phyloP scores from a whole-genome alignment of 78 protist genomes.

The Mantamonas sphyraenae region DNA sequence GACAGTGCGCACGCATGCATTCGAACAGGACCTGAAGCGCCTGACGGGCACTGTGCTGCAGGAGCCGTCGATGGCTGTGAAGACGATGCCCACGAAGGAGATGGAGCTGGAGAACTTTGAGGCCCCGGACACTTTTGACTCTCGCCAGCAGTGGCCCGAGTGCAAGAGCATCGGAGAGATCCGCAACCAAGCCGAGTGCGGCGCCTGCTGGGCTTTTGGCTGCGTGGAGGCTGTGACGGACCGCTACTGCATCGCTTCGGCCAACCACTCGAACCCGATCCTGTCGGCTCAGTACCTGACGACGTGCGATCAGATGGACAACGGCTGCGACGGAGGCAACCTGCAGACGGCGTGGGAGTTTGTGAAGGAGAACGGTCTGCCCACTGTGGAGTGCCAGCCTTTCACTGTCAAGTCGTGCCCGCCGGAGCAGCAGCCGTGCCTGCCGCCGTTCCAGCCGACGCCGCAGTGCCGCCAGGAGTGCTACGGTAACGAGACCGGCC shows the following conservation, averaged over 20 bases:
- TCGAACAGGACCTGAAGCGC: too few relatives aligned
- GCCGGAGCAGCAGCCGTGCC: conserved; percentile 46
- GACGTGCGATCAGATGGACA: neutral
- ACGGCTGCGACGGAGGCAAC: conserved; percentile 43
- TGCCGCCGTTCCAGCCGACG: conserved; percentile 21
- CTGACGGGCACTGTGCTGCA: too few relatives aligned
- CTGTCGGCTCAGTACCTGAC: conserved; percentile 7
- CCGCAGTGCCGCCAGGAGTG: conserved; percentile 4
- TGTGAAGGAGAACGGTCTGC: neutral
- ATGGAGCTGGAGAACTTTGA: too few relatives aligned
- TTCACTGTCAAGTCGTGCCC: conserved; percentile 38
- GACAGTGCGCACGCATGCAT: too few relatives aligned
- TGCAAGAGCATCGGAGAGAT: conserved; percentile 34
- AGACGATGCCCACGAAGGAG: too few relatives aligned
- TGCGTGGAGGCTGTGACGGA: conserved; percentile 12
- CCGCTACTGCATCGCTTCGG: conserved; percentile 24
- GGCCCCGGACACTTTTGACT: conserved; percentile 22
- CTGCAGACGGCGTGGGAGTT: conserved; percentile 1
- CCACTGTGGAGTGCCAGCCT: conserved; percentile 21
- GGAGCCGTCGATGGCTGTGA: too few relatives aligned
- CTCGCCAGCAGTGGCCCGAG: conserved; percentile 19
- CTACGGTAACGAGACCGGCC: neutral
- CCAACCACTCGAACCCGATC: neutral
- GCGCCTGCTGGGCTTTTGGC: conserved; percentile 29
- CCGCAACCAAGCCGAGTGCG: conserved; percentile 48